Evolutionary conservation across 345 rosid species (phyloP).

Genomic region (Mercurialis annua): DNA sequence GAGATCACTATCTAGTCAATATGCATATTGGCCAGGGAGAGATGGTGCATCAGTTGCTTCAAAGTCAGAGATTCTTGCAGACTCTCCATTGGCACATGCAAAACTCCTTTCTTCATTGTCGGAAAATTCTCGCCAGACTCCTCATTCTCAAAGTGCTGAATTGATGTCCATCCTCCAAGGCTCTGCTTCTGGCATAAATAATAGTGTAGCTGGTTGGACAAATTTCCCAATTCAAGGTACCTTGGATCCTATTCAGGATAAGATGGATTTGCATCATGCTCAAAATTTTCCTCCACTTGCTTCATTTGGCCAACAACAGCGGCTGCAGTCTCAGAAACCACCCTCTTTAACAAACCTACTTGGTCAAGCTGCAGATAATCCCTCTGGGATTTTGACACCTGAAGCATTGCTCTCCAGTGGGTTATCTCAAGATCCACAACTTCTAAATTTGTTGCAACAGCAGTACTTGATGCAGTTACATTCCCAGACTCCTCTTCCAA

Average conservation of each 20-base stretch:
- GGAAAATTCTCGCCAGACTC: constrained; percentile 43
- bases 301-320: constrained; percentile 75
- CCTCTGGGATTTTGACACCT: constrained; percentile 43
- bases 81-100: constrained; percentile 37
- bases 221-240: constrained; percentile 49
- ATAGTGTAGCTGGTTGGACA: constrained; percentile 54
- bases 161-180: constrained; percentile 72
- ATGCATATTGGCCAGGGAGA: constrained; percentile 63
- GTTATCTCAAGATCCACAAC: constrained; percentile 67
- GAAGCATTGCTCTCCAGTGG: constrained; percentile 56
- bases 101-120: constrained; percentile 28
- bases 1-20: constrained; percentile 52
- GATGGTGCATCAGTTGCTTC: constrained; percentile 60
- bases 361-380: constrained; percentile 61
- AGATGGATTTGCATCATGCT: constrained; percentile 50
- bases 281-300: constrained; percentile 57
- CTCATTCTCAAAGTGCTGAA: constrained; percentile 69
- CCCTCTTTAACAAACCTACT: constrained; percentile 56
- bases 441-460: constrained; percentile 74
- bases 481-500: constrained; percentile 53
- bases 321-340: constrained; percentile 46
- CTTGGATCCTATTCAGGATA: constrained; percentile 55
- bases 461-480: constrained; percentile 69
- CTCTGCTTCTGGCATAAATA: constrained; percentile 48
- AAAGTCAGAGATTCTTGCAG: constrained; percentile 53